Evolutionary conservation across 441 rosid genomes (phyloP).

Genomic region (Gossypium davidsonii): DNA sequence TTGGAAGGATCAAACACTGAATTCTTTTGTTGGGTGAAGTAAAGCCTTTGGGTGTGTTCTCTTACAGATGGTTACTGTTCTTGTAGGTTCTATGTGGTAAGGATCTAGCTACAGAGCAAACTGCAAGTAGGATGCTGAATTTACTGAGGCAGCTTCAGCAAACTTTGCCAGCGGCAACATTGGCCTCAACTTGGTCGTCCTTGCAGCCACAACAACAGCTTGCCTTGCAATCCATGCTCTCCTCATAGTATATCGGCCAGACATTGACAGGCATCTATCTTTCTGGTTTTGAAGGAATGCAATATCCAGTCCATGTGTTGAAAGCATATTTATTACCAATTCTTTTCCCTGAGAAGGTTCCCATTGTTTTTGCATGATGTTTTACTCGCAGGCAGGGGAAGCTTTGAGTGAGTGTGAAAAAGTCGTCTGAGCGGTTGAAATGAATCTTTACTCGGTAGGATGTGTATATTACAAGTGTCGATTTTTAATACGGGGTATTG

Average conservation of each 20-base stretch:
- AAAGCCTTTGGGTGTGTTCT: neutral
- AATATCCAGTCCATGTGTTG: constrained; percentile 16
- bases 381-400: constrained; percentile 22
- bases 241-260: constrained; percentile 33
- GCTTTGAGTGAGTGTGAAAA: constrained; percentile 26
- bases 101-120: constrained; percentile 79
- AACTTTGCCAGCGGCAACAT: constrained; percentile 77
- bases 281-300: constrained; percentile 15
- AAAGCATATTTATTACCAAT: constrained; percentile 27
- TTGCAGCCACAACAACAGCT: constrained; percentile 92
- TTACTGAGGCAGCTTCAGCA: constrained; percentile 83
- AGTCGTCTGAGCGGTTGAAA: constrained; percentile 23
- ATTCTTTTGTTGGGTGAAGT: neutral
- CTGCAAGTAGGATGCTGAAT: constrained; percentile 68
- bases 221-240: constrained; percentile 81
- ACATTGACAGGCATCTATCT: neutral
- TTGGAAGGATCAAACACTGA: neutral
- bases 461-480: constrained; percentile 34
- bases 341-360: constrained; percentile 31
- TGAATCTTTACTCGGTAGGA: constrained; percentile 23
- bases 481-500: constrained; percentile 13
- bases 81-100: constrained; percentile 74
- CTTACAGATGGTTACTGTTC: neutral
- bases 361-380: constrained; percentile 24
- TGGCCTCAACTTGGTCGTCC: constrained; percentile 86